A percentile compares a stretch with the other conserved stretches of the same genome.
Evolutionary conservation across 257 asterid species (phyloP).

Genomic region (Schizonepeta tenuifolia): DNA sequence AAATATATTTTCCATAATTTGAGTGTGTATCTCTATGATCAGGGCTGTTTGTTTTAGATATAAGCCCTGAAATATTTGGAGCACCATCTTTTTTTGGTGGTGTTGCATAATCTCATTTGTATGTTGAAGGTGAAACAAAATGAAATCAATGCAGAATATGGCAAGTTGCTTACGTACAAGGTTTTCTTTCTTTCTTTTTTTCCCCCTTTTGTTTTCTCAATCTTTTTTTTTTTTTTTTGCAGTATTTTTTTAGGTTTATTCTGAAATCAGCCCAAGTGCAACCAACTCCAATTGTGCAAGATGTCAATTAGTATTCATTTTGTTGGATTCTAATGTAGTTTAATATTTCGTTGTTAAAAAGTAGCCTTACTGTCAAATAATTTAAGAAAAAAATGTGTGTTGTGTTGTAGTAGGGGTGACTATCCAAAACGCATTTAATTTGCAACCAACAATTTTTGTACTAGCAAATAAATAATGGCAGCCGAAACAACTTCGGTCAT

Average conservation of each 20-base stretch:
- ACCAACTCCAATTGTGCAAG: no score
- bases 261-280: no score
- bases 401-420: neutral
- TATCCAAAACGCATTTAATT: neutral
- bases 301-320: no score
- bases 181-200: neutral
- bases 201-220: no score
- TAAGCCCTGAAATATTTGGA: slow-evolving; percentile 50
- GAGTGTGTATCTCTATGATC: slow-evolving; percentile 25
- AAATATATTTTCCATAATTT: slow-evolving; percentile 11
- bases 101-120: slow-evolving; percentile 23
- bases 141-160: slow-evolving; percentile 26
- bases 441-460: neutral
- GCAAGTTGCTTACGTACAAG: neutral
- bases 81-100: neutral
- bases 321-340: no score
- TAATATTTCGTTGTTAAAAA: no score
- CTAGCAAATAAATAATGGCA: neutral
- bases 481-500: neutral
- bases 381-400: neutral
- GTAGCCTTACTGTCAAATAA: neutral
- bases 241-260: no score
- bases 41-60: slow-evolving; percentile 57
- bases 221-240: no score
- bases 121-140: slow-evolving; percentile 15